Evolutionary conservation across 1,284 basidiomycete species (phyloP).

Genomic region (Fomitopsis pinicola): DNA sequence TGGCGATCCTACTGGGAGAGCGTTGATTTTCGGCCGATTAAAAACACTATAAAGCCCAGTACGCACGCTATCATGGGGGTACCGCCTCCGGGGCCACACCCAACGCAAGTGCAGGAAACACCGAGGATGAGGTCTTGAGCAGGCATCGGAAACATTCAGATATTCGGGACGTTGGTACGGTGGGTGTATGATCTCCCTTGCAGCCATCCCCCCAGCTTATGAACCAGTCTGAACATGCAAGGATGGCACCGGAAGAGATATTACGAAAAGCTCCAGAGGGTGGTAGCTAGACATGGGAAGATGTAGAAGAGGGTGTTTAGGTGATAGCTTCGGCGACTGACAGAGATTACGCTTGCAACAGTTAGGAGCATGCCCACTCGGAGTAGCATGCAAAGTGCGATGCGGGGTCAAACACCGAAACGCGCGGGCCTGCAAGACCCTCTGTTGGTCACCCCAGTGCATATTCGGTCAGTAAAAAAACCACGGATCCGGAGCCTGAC

Average conservation of each 20-base stretch:
- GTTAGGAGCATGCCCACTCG: too few relatives aligned
- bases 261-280: too few relatives aligned
- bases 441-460: not conserved
- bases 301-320: too few relatives aligned
- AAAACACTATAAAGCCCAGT: constrained; percentile 5
- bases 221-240: not conserved
- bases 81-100: constrained; percentile 71
- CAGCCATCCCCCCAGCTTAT: not conserved
- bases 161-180: not conserved
- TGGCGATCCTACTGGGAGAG: constrained; percentile 48
- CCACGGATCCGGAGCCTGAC: not conserved
- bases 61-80: constrained; percentile 75
- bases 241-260: too few relatives aligned
- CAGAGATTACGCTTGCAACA: too few relatives aligned
- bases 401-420: not conserved
- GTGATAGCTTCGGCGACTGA: too few relatives aligned
- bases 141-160: constrained; percentile 28
- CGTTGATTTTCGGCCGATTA: constrained; percentile 10
- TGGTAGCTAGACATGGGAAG: too few relatives aligned
- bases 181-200: not conserved
- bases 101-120: constrained; percentile 59
- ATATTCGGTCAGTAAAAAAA: not conserved
- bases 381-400: not conserved
- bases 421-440: not conserved
- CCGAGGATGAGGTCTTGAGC: constrained; percentile 45